A percentile compares a stretch with the other conserved stretches of the same genome.
These are phyloP conservation scores for Paracamarosporium sp. DNA, from an alignment of 2,329 filamentous ascomycete species.

Conservation along the genomic window DNA sequence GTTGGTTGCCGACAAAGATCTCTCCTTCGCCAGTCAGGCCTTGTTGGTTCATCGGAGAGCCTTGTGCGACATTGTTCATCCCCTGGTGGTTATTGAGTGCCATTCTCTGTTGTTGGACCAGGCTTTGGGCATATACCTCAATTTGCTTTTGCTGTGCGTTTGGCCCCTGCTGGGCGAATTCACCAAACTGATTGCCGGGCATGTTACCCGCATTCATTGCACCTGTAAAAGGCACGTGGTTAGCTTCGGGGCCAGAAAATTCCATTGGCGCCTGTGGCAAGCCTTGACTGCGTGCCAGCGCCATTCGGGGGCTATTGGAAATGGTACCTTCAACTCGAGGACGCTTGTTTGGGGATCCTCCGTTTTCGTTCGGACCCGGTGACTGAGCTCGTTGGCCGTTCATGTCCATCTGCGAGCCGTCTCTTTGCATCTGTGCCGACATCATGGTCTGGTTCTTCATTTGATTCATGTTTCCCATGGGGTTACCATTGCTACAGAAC, in stretches of 20 bases:
- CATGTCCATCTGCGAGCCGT: constrained; percentile 86
- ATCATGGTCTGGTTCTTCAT: constrained; percentile 63
- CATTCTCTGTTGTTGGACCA: constrained; percentile 84
- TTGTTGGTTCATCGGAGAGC: constrained; percentile 81
- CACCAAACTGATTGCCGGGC: constrained; percentile 77
- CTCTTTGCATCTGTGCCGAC: constrained; percentile 80
- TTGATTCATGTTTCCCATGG: constrained; percentile 72
- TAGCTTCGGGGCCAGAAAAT: constrained; percentile 64
- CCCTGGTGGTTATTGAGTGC: constrained; percentile 81
- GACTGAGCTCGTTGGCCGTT: constrained; percentile 79
- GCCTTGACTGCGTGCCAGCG: constrained; percentile 24
- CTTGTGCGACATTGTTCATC: constrained; percentile 74
- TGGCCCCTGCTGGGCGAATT: constrained; percentile 60
- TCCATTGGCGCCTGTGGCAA: constrained; percentile 23
- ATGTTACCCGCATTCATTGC: constrained; percentile 79
- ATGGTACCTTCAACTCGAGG: constrained; percentile 74
- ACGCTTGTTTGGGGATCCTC: constrained; percentile 90
- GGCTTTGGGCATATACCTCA: constrained; percentile 83
- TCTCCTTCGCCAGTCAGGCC: constrained; percentile 42
- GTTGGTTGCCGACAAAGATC: constrained; percentile 43
- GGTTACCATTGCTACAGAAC: constrained; percentile 31
- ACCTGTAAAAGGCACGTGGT: constrained; percentile 69
- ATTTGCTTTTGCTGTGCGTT: constrained; percentile 81
- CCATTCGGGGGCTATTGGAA: not conserved
- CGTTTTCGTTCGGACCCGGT: constrained; percentile 83